Percentiles rank a stretch among this genome's conserved stretches.
Conservation (phyloP, 192 early-diverging fungal species). For the Funneliformis mosseae region DNA sequence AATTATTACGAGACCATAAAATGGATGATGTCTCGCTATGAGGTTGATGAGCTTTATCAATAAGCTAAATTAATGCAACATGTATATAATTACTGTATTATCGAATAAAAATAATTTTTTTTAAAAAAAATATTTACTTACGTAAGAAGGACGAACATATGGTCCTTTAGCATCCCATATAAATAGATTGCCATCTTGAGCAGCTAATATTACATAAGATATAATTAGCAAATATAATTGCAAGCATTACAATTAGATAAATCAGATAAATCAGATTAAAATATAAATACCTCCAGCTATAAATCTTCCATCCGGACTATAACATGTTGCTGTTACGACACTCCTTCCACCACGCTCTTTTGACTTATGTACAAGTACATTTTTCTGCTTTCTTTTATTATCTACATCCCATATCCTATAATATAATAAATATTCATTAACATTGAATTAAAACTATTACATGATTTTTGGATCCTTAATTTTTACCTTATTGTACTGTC, state of each 20-base stretch:
- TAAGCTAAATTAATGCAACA: conserved; percentile 42
- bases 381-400: conserved; percentile 67
- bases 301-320: conserved; percentile 69
- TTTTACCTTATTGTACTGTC: conserved; percentile 77
- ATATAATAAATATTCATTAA: conserved; percentile 6
- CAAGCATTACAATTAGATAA: not conserved
- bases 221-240: not conserved
- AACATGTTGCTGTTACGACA: conserved; percentile 69
- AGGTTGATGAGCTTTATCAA: conserved; percentile 71
- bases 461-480: not conserved
- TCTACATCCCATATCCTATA: conserved; percentile 81
- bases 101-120: not conserved
- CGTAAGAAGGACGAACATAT: conserved; percentile 64
- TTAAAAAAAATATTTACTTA: conserved; percentile 38
- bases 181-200: conserved; percentile 74
- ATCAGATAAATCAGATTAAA: not conserved
- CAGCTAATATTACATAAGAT: conserved; percentile 48
- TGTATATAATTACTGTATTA: not conserved
- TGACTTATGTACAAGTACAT: conserved; percentile 77
- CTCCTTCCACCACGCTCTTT: conserved; percentile 70
- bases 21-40: conserved; percentile 72
- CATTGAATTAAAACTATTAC: not conserved
- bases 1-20: conserved; percentile 67
- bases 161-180: conserved; percentile 74
- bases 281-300: conserved; percentile 60